Evolutionary conservation across 345 rosid species (phyloP).

Genomic region (Conringia planisiliqua): DNA sequence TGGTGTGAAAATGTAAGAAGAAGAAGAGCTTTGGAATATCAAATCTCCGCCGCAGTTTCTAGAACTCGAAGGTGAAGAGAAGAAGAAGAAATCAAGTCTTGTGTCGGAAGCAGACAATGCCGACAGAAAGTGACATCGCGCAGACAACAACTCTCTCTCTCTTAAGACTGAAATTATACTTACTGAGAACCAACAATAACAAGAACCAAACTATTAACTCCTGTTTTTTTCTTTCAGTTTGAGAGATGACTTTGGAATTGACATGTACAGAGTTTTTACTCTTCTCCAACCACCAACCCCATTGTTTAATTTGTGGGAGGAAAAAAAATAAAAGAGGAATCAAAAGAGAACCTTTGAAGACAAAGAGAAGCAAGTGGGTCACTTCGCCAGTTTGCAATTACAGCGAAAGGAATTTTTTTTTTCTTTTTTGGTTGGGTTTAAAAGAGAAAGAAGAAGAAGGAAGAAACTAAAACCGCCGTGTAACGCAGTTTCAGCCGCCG

Average conservation of each 20-base stretch:
- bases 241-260: not conserved
- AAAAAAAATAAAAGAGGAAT: not conserved
- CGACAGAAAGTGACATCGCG: slow-evolving; percentile 85
- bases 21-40: slow-evolving; percentile 31
- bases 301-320: not conserved
- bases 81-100: slow-evolving; percentile 39
- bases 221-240: not conserved
- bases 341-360: slow-evolving; percentile 41
- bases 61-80: slow-evolving; percentile 35
- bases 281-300: slow-evolving; percentile 16
- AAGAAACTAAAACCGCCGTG: slow-evolving; percentile 30
- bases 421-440: not conserved
- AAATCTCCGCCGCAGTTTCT: slow-evolving; percentile 43
- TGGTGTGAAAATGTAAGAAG: slow-evolving; percentile 21
- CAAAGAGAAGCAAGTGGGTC: slow-evolving; percentile 34
- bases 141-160: slow-evolving; percentile 56
- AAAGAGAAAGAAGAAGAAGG: not conserved
- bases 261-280: slow-evolving; percentile 19
- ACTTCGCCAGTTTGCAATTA: slow-evolving; percentile 37
- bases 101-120: slow-evolving; percentile 80
- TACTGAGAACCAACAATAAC: slow-evolving; percentile 15
- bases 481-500: slow-evolving; percentile 55
- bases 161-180: slow-evolving; percentile 29
- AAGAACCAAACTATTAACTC: slow-evolving; percentile 18
- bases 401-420: slow-evolving; percentile 22